phyloP scores from a whole-genome alignment of 345 rosid genomes.

The Jatropha curcas region DNA sequence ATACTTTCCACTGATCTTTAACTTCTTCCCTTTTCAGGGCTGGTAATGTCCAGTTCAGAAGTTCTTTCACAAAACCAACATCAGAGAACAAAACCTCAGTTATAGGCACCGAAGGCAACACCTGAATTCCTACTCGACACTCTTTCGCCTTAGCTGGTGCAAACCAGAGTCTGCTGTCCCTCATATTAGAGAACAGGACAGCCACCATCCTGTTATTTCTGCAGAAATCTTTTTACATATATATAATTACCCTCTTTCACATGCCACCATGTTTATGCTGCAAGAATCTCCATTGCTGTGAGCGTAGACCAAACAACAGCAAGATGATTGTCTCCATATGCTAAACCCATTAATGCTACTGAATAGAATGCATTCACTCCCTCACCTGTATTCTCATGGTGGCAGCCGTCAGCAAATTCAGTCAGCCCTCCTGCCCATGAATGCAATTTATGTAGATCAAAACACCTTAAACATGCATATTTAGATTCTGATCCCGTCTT shows the following conservation, averaged over 20 bases:
- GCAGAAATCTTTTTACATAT: conserved; percentile 60
- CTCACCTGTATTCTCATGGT: conserved; percentile 90
- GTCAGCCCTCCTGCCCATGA: conserved; percentile 97
- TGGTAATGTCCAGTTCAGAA: conserved; percentile 74
- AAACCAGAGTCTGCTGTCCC: conserved; percentile 88
- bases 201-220: conserved; percentile 75
- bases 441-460: conserved; percentile 81
- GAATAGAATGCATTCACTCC: conserved; percentile 87
- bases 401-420: conserved; percentile 78
- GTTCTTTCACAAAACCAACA: conserved; percentile 50
- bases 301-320: conserved; percentile 61
- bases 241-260: conserved; percentile 54
- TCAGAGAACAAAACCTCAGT: conserved; percentile 73
- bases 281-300: conserved; percentile 79
- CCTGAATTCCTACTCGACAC: conserved; percentile 82
- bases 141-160: conserved; percentile 78
- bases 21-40: conserved; percentile 66
- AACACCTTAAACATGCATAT: conserved; percentile 74
- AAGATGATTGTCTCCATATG: conserved; percentile 79
- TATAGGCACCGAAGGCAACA: conserved; percentile 66
- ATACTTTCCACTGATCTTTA: conserved; percentile 91
- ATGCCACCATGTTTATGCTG: conserved; percentile 90
- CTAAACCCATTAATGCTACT: conserved; percentile 82
- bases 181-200: conserved; percentile 77
- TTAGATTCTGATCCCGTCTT: conserved; percentile 46